These are phyloP conservation scores for Termitomyces bulborhizus DNA, from an alignment of 768 basidiomycete species.

Conservation along the genomic window DNA sequence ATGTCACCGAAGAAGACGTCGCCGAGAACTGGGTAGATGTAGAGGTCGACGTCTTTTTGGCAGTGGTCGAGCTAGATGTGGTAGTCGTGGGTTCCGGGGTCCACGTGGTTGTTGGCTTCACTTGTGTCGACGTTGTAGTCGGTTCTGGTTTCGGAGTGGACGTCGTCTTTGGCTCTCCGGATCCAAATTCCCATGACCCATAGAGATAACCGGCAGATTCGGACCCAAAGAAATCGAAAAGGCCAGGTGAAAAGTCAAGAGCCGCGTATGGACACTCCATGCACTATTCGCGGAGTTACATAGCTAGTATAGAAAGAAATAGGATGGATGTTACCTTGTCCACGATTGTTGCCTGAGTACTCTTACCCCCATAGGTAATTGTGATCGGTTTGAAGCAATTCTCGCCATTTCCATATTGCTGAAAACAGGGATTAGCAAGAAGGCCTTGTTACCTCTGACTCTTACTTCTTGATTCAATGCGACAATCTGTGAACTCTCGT, in stretches of 20 bases:
- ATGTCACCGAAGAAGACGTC: conserved; percentile 3
- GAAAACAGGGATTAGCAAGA: background rate
- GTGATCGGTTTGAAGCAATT: conserved; percentile 50
- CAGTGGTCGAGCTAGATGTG: conserved; percentile 8
- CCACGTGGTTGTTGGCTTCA: conserved; percentile 12
- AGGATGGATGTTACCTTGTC: conserved; percentile 36
- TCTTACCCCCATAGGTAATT: conserved; percentile 45
- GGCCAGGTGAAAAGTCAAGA: conserved; percentile 44
- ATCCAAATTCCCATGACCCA: conserved; percentile 37
- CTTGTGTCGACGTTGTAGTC: conserved; percentile 19
- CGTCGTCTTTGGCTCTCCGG: conserved; percentile 13
- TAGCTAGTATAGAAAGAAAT: background rate
- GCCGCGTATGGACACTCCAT: conserved; percentile 43
- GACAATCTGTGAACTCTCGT: conserved; percentile 37
- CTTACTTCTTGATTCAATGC: conserved; percentile 15
- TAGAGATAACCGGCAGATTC: conserved; percentile 35
- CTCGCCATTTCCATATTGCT: conserved; percentile 17
- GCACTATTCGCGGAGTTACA: conserved; percentile 28
- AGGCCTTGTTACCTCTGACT: background rate
- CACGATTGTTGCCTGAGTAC: conserved; percentile 31
- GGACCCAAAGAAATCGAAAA: conserved; percentile 44
- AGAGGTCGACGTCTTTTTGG: conserved; percentile 10
- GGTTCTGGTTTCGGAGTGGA: conserved; percentile 15
- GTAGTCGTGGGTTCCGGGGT: conserved; percentile 10
- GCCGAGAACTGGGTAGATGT: conserved; percentile 4